Conservation (phyloP, 2,329 filamentous ascomycete genomes). For the Phaeosphaeria sp. region DNA sequence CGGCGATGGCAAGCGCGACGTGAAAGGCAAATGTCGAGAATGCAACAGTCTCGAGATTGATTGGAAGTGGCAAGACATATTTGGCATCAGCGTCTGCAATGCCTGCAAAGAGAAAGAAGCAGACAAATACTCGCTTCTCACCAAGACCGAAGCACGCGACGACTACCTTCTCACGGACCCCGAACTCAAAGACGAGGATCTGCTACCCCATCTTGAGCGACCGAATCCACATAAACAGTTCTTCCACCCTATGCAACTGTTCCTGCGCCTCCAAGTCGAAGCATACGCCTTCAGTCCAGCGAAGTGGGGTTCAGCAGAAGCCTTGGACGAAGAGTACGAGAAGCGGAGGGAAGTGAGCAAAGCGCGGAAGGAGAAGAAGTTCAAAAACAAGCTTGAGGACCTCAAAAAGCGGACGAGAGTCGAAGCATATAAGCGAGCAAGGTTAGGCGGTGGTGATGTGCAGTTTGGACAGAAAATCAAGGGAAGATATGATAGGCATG, state of each 20-base stretch:
- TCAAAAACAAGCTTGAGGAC: slow-evolving; percentile 85
- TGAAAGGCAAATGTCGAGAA: slow-evolving; percentile 79
- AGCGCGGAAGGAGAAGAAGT: slow-evolving; percentile 85
- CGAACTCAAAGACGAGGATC: slow-evolving; percentile 85
- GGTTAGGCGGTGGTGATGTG: slow-evolving; percentile 40
- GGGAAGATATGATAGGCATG: slow-evolving; percentile 70
- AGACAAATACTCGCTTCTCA: slow-evolving; percentile 93
- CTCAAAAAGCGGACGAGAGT: slow-evolving; percentile 92
- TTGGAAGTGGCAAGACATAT: slow-evolving; percentile 90
- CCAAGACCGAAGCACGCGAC: slow-evolving; percentile 94
- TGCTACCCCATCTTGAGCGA: slow-evolving; percentile 84
- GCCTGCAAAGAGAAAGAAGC: slow-evolving; percentile 87
- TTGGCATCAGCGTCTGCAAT: slow-evolving; percentile 76
- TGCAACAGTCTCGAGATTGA: slow-evolving; percentile 88
- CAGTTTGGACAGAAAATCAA: slow-evolving; percentile 80
- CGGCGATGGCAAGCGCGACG: slow-evolving; percentile 41
- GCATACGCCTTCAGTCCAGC: slow-evolving; percentile 81
- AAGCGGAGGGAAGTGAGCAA: slow-evolving; percentile 80
- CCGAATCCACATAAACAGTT: slow-evolving; percentile 96
- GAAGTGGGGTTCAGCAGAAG: slow-evolving; percentile 90
- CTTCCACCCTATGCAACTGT: slow-evolving; percentile 99
- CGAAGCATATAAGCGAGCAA: slow-evolving; percentile 77
- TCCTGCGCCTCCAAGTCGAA: slow-evolving; percentile 90
- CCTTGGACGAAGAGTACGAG: slow-evolving; percentile 87
- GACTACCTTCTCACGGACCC: slow-evolving; percentile 96